Evolutionary conservation across 306 rosid species (phyloP).

Genomic region (Ochetophila trinervis): DNA sequence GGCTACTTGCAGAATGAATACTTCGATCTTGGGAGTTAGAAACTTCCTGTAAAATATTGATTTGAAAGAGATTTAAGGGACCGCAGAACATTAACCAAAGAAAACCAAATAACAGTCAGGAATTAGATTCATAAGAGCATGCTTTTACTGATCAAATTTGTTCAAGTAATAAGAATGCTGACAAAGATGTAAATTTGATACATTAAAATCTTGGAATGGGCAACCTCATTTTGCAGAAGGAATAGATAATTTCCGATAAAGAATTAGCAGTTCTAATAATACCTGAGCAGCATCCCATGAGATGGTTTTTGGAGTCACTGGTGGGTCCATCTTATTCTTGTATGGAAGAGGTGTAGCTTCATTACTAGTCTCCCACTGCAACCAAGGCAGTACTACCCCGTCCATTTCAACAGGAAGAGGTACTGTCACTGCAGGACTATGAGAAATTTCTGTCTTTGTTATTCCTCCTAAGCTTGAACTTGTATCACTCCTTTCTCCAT

Average conservation of each 20-base stretch:
- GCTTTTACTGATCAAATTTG: neutral
- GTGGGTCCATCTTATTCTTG: constrained; percentile 38
- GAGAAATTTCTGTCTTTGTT: constrained; percentile 44
- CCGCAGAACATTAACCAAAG: neutral
- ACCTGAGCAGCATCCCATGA: constrained; percentile 49
- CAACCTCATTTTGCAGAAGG: too few species aligned
- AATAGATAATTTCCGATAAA: neutral
- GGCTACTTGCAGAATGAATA: constrained; percentile 61
- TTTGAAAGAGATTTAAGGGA: constrained; percentile 10
- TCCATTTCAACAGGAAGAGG: constrained; percentile 68
- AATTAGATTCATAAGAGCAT: neutral
- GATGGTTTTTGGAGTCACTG: constrained; percentile 43
- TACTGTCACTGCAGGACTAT: constrained; percentile 41
- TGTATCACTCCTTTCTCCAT: constrained; percentile 94
- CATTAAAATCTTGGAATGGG: too few species aligned
- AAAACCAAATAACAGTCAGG: neutral
- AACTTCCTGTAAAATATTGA: constrained; percentile 41
- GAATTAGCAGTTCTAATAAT: neutral
- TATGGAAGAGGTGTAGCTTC: constrained; percentile 48
- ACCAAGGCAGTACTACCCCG: constrained; percentile 83
- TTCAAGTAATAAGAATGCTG: neutral
- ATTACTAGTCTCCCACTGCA: constrained; percentile 84
- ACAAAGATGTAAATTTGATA: too few species aligned
- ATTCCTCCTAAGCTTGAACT: constrained; percentile 84
- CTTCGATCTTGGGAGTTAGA: constrained; percentile 35